Percentiles rank a stretch among this genome's conserved stretches.
These are phyloP conservation scores for Coemansia sp. DNA, from an alignment of 192 early-diverging fungal species.

Conservation along the genomic window DNA sequence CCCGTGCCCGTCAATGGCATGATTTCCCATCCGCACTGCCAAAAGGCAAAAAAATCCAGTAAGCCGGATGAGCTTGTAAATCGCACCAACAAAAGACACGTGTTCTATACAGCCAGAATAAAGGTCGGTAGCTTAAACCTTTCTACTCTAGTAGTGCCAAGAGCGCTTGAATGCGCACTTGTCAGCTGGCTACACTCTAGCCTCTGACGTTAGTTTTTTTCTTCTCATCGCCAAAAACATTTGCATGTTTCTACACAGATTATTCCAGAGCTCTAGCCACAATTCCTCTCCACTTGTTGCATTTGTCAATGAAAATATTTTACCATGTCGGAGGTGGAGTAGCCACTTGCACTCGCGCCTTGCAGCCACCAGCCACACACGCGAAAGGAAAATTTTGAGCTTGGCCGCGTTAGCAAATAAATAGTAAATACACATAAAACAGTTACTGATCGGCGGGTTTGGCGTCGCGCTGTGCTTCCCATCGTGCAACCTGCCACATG, in stretches of 20 bases:
- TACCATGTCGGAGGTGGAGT: not conserved
- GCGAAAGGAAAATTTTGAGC: too few species aligned
- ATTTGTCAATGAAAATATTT: not conserved
- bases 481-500: conserved; percentile 16
- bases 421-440: too few species aligned
- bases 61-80: too few species aligned
- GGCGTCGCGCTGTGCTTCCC: conserved; percentile 20
- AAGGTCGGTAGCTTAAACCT: too few species aligned
- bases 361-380: conserved; percentile 7
- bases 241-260: not conserved
- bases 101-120: too few species aligned
- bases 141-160: too few species aligned
- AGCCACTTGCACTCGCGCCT: conserved; percentile 3
- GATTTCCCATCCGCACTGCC: not conserved
- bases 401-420: too few species aligned
- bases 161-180: too few species aligned
- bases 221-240: not conserved
- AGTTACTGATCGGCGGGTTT: too few species aligned
- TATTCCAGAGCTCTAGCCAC: not conserved
- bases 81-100: too few species aligned
- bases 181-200: not conserved
- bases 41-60: not conserved
- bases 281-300: not conserved
- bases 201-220: not conserved
- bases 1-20: not conserved